Conservation (phyloP, 2,329 filamentous ascomycete genomes). For the Xylaria sp. region DNA sequence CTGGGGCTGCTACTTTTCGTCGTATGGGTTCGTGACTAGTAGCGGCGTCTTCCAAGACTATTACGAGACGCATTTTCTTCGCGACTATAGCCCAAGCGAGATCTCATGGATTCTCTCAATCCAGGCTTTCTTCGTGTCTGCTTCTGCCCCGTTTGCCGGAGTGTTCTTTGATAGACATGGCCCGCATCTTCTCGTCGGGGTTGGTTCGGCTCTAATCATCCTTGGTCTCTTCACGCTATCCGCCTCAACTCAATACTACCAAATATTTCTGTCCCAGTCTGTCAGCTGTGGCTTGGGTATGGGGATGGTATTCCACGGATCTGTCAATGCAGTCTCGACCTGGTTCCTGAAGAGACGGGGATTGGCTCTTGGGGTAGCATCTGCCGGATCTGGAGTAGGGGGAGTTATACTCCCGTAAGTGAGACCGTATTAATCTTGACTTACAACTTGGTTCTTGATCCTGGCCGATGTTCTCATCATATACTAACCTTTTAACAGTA, state of each 20-base stretch:
- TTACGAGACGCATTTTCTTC: slow-evolving; percentile 14
- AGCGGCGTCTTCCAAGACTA: slow-evolving; percentile 19
- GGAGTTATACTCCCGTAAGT: slow-evolving; percentile 71
- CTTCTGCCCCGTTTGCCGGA: slow-evolving; percentile 37
- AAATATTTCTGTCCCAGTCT: slow-evolving; percentile 53
- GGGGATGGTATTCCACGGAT: slow-evolving; percentile 19
- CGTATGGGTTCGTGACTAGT: slow-evolving; percentile 17
- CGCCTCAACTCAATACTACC: slow-evolving; percentile 54
- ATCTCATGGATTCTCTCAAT: slow-evolving; percentile 24
- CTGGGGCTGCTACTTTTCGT: slow-evolving; percentile 20
- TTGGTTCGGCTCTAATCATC: slow-evolving; percentile 62
- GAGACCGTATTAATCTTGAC: slow-evolving; percentile 45
- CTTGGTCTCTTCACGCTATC: slow-evolving; percentile 72
- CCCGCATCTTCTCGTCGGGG: slow-evolving; percentile 55
- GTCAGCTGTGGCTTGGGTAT: slow-evolving; percentile 48
- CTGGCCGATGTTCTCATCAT: not conserved
- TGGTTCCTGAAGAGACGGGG: slow-evolving; percentile 6
- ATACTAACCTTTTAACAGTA: slow-evolving; percentile 64
- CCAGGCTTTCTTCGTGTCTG: slow-evolving; percentile 18
- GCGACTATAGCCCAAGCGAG: slow-evolving; percentile 1
- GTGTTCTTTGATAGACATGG: slow-evolving; percentile 16
- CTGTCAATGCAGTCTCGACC: slow-evolving; percentile 14
- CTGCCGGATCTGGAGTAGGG: slow-evolving; percentile 19
- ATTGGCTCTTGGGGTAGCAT: slow-evolving; percentile 17
- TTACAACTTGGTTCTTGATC: not conserved